Base-by-base conservation (phyloP, 1,284 basidiomycete species). In the Amylostereum areolatum region DNA sequence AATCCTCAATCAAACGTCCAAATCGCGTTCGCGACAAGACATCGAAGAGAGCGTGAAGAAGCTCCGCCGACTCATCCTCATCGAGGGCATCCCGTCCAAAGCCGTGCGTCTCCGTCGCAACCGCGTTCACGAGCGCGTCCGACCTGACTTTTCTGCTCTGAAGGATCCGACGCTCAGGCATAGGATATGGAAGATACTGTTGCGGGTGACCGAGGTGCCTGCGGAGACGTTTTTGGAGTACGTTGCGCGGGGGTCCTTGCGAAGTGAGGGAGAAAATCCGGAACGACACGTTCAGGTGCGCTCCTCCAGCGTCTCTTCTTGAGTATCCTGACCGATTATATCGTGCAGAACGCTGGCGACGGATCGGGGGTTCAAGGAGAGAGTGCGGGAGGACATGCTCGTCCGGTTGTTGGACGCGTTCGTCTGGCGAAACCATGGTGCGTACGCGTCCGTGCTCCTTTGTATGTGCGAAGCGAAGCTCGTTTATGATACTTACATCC, bases 321-420 rank as follows among this genome's bases (percentile, higher is more conserved):
- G 5, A 45, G 36, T 12, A 50, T 48, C 41, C 46, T 6, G 37
- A 30, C 27, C 44, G 31, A 52, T 48, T 11, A 12, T 25, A 66
- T 64, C 31, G 69, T 72, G 10, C 59, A 91, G 96, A 48, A 99
- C 96, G 8, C 70, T 99, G 25, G 93, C 95, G 2, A 98, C 95
- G 1, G 96, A 98, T 65, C 82, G 85, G 55, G 89, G 89, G 7
- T 99, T 98, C 74, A 95, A 96, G 67, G 89, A 92, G 61, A 84
- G 89, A 47, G 96, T 99, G 12, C 83, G 88, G 31, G 94, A 98
- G 66, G 93, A 95, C 58, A 96, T 95, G 89, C 80, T 98, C n/a
- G 87, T 98, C 52, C 81, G 96, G 28, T 69, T 97, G 11, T 72
- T 99, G 28, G 96, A 99, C 62, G 96, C 95, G 1, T 98, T 97